Conservation (phyloP, 73 alveolate species). For the Effrenium voratum region DNA sequence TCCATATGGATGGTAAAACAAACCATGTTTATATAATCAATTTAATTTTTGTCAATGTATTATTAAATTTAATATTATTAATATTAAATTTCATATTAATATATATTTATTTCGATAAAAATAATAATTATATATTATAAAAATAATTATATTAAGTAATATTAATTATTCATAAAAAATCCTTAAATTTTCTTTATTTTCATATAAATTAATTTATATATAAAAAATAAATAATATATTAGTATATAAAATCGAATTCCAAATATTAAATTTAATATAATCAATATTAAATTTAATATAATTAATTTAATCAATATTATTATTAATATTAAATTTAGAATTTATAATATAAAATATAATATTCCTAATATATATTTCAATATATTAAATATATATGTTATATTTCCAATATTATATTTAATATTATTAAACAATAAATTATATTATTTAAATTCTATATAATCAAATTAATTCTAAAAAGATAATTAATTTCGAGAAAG, state of each 20-base stretch:
- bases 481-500: neutral
- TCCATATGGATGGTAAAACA: neutral
- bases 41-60: neutral
- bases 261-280: neutral
- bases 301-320: neutral
- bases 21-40: neutral
- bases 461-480: neutral
- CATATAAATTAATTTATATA: neutral
- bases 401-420: neutral
- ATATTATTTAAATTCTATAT: neutral
- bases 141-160: neutral
- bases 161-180: neutral
- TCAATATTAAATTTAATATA: neutral
- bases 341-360: neutral
- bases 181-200: neutral
- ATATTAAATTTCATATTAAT: neutral
- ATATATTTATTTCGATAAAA: neutral
- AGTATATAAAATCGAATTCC: neutral
- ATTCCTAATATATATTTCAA: neutral
- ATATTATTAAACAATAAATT: neutral
- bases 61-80: neutral
- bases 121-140: neutral
- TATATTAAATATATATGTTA: neutral
- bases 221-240: neutral
- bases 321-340: neutral